A percentile compares a stretch with the other conserved stretches of the same genome.
Conservation (phyloP, 1,139 yeast genomes). For the Citeromyces siamensis region DNA sequence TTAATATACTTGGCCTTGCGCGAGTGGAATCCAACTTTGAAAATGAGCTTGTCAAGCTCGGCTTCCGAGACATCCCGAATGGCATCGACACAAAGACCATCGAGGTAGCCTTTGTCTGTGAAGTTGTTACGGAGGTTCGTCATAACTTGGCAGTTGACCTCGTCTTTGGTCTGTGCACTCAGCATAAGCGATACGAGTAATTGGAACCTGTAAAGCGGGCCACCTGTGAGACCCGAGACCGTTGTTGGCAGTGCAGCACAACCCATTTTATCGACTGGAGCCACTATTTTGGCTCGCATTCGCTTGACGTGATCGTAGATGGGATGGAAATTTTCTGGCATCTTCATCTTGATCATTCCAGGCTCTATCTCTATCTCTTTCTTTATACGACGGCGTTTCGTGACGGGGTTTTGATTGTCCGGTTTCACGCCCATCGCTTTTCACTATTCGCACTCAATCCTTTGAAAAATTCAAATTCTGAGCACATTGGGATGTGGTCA, state of each 20-base stretch:
- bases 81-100: constrained; percentile 29
- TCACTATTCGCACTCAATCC: not conserved
- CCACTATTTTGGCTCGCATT: constrained; percentile 49
- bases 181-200: constrained; percentile 71
- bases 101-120: constrained; percentile 18
- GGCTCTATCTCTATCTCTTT: constrained; percentile 5
- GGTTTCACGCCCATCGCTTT: not conserved
- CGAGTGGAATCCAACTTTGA: constrained; percentile 78
- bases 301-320: constrained; percentile 50
- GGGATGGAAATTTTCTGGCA: constrained; percentile 36
- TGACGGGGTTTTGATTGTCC: constrained; percentile 4
- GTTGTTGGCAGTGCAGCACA: constrained; percentile 64
- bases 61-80: constrained; percentile 39
- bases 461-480: constrained; percentile 2
- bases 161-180: constrained; percentile 90
- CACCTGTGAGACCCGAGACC: constrained; percentile 15
- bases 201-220: constrained; percentile 42
- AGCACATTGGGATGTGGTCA: constrained; percentile 11
- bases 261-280: constrained; percentile 89
- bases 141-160: constrained; percentile 69
- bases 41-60: constrained; percentile 53
- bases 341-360: constrained; percentile 4
- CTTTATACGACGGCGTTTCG: constrained; percentile 6
- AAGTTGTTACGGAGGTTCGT: constrained; percentile 37
- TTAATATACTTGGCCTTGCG: constrained; percentile 67